A percentile compares a stretch with the other conserved stretches of the same genome.
Conservation (phyloP, 2,329 filamentous ascomycete genomes). For the Colletotrichum karsti region DNA sequence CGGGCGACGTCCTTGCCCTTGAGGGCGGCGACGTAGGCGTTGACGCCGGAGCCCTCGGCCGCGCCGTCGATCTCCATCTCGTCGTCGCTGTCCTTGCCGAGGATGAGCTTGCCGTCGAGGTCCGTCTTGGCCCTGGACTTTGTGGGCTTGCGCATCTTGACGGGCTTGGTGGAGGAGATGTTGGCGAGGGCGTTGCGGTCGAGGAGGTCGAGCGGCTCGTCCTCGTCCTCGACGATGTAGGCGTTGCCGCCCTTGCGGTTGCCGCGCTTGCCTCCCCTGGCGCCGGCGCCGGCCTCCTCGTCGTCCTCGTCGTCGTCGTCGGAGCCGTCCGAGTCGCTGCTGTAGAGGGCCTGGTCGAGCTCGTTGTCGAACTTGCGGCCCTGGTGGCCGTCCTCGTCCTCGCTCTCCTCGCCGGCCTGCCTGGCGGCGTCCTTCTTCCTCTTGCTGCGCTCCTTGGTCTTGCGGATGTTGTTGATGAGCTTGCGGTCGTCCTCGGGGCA, state of each 20-base stretch:
- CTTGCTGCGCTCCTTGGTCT: conserved; percentile 91
- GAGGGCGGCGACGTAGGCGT: conserved; percentile 75
- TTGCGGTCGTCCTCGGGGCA: conserved; percentile 90
- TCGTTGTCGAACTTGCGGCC: conserved; percentile 82
- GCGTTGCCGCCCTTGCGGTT: conserved; percentile 71
- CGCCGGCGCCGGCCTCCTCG: conserved; percentile 42
- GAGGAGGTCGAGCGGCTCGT: conserved; percentile 93
- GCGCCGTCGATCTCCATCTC: conserved; percentile 72
- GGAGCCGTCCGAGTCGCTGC: conserved; percentile 71
- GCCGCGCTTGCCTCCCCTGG: conserved; percentile 55
- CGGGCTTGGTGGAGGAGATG: conserved; percentile 90
- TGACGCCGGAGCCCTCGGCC: conserved; percentile 63
- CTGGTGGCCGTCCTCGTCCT: conserved; percentile 62
- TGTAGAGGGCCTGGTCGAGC: conserved; percentile 96
- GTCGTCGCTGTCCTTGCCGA: conserved; percentile 67
- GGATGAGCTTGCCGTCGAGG: conserved; percentile 81
- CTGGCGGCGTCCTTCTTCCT: conserved; percentile 80
- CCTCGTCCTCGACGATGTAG: conserved; percentile 94
- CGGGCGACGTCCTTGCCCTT: conserved; percentile 72
- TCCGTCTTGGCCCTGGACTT: conserved; percentile 75
- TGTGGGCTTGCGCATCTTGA: conserved; percentile 66
- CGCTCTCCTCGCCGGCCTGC: conserved; percentile 65
- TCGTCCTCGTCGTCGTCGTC: conserved; percentile 70
- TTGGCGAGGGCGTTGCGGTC: conserved; percentile 89
- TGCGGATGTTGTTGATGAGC: conserved; percentile 92